A percentile compares a stretch with the other conserved stretches of the same genome.
Conservation (phyloP, 352 stramenopile genomes). For the Globisporangium paroecandrum region DNA sequence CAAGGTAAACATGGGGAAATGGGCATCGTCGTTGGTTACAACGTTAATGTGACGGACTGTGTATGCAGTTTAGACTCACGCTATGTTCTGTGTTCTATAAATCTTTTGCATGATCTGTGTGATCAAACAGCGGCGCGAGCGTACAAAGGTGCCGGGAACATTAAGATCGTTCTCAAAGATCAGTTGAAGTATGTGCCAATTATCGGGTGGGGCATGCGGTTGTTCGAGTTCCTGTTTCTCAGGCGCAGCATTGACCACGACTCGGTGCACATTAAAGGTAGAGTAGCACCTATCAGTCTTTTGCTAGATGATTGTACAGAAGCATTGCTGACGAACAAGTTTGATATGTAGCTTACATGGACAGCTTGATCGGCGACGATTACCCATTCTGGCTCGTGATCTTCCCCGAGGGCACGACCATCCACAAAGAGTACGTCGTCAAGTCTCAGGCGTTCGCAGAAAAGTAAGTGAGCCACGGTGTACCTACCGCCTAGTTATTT, state of each 20-base stretch:
- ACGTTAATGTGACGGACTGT: not conserved
- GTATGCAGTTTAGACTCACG: not conserved
- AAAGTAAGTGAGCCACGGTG: constrained; percentile 35
- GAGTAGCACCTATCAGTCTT: not conserved
- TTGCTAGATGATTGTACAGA: too few relatives aligned
- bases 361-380: constrained; percentile 69
- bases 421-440: constrained; percentile 81
- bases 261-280: constrained; percentile 58
- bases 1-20: constrained; percentile 29
- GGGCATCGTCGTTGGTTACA: not conserved
- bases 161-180: constrained; percentile 92
- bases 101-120: not conserved
- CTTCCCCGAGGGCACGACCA: constrained; percentile 90
- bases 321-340: not conserved
- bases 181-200: constrained; percentile 88
- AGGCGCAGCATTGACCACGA: constrained; percentile 79
- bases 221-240: constrained; percentile 91
- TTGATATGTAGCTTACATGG: constrained; percentile 53
- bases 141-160: constrained; percentile 61
- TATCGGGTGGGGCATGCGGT: constrained; percentile 86
- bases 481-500: not conserved
- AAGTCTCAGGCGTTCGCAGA: constrained; percentile 91
- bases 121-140: constrained; percentile 45
- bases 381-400: constrained; percentile 89
- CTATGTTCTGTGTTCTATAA: not conserved